Evolutionary conservation across 768 basidiomycete species (phyloP).

Genomic region (Coprinopsis strossmayeri): DNA sequence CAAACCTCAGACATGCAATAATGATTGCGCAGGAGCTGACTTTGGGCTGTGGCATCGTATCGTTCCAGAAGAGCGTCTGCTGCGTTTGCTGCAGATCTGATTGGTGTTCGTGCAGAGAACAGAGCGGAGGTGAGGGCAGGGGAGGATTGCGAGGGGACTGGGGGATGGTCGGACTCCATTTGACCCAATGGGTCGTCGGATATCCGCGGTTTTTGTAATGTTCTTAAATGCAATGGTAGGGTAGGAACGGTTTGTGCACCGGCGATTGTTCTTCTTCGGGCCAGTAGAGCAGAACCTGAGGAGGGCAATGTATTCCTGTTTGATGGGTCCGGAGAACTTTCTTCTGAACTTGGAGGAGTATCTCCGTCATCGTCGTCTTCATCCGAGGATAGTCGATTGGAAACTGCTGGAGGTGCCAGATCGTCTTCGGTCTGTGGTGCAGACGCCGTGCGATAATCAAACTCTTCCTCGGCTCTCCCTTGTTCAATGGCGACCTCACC

Average conservation of each 20-base stretch:
- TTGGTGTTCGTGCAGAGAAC: slow-evolving; percentile 36
- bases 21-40: slow-evolving; percentile 72
- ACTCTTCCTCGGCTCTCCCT: slow-evolving; percentile 69
- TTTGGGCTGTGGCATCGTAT: slow-evolving; percentile 64
- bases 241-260: slow-evolving; percentile 73
- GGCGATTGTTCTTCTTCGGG: slow-evolving; percentile 43
- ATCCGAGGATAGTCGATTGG: slow-evolving; percentile 12
- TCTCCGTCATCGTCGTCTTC: slow-evolving; percentile 41
- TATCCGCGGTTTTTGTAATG: slow-evolving; percentile 43
- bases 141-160: slow-evolving; percentile 64
- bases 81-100: slow-evolving; percentile 36
- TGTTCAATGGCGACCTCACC: slow-evolving; percentile 88
- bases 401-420: slow-evolving; percentile 17
- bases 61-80: slow-evolving; percentile 56
- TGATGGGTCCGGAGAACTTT: slow-evolving; percentile 15
- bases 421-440: slow-evolving; percentile 44
- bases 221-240: slow-evolving; percentile 55
- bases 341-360: slow-evolving; percentile 23
- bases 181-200: slow-evolving; percentile 53
- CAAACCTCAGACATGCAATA: slow-evolving; percentile 84
- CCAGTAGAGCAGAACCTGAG: slow-evolving; percentile 17
- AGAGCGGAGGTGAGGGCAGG: slow-evolving; percentile 42
- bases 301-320: slow-evolving; percentile 9
- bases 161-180: not conserved
- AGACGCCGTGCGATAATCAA: slow-evolving; percentile 40